These are phyloP conservation scores for Helotiales sp. DNA, from an alignment of 2,329 filamentous ascomycete species.

Conservation along the genomic window DNA sequence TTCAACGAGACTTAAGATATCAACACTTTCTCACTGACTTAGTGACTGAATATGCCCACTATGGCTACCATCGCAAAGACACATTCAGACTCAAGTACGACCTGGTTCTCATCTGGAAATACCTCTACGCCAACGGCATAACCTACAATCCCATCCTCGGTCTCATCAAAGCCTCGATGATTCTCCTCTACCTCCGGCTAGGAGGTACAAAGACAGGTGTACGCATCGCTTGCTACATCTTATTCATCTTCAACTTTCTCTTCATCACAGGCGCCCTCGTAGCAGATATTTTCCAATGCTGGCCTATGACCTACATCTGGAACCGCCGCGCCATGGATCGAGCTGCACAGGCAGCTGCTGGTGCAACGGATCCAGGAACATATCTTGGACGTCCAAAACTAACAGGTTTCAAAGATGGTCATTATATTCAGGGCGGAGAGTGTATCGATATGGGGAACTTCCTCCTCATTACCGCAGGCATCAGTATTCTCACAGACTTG, in stretches of 20 bases:
- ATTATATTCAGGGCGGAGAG: constrained; percentile 23
- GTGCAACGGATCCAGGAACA: constrained; percentile 22
- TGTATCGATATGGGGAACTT: constrained; percentile 30
- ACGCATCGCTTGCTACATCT: constrained; percentile 10
- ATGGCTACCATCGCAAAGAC: constrained; percentile 29
- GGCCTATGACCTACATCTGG: constrained; percentile 20
- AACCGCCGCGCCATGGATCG: constrained; percentile 8
- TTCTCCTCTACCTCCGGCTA: constrained; percentile 51
- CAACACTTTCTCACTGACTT: not conserved
- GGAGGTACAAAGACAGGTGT: constrained; percentile 41
- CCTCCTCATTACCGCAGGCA: constrained; percentile 26
- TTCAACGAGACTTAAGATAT: too few species aligned
- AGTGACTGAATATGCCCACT: constrained; percentile 31
- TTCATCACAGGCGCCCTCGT: not conserved
- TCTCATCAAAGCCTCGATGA: constrained; percentile 52
- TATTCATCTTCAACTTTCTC: constrained; percentile 17
- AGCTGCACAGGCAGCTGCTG: constrained; percentile 15
- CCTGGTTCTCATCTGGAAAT: not conserved
- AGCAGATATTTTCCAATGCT: constrained; percentile 17
- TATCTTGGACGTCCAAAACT: constrained; percentile 13
- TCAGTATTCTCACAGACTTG: constrained; percentile 32
- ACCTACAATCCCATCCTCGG: constrained; percentile 54
- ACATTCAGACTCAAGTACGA: constrained; percentile 12
- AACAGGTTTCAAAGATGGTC: constrained; percentile 29
- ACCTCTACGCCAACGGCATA: constrained; percentile 42